phyloP scores from a whole-genome alignment of 768 basidiomycete species.

The Tricholoma terreum region DNA sequence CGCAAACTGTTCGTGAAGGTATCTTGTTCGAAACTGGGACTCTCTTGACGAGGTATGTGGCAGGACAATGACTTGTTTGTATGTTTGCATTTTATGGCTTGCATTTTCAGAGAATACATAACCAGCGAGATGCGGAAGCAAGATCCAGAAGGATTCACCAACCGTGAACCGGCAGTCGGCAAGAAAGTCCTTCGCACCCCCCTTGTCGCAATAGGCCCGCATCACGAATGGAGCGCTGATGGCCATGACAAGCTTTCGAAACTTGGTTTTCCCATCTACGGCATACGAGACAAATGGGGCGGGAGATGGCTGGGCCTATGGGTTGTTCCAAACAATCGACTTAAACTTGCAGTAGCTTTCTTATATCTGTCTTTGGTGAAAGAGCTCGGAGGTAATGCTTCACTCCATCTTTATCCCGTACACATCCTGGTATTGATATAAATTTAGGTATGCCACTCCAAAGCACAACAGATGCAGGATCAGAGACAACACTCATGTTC shows the following conservation, averaged over 20 bases:
- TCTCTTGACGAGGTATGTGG: conserved; percentile 23
- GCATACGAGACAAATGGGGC: conserved; percentile 22
- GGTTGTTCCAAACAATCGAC: conserved; percentile 31
- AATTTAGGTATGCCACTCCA: conserved; percentile 30
- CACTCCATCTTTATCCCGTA: no score
- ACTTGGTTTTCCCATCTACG: conserved; percentile 32
- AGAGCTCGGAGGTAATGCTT: neutral
- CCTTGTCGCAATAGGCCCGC: conserved; percentile 20
- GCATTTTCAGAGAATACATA: conserved; percentile 5
- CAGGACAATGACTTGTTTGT: no score
- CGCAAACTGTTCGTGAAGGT: conserved; percentile 22
- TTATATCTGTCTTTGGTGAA: conserved; percentile 22
- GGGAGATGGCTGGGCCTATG: conserved; percentile 27
- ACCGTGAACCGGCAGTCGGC: conserved; percentile 17
- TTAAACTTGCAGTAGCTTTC: conserved; percentile 22
- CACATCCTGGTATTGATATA: no score
- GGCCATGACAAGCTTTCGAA: conserved; percentile 32
- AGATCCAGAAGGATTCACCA: conserved; percentile 21
- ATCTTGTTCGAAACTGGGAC: conserved; percentile 26
- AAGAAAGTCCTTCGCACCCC: conserved; percentile 21
- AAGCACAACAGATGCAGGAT: conserved; percentile 30
- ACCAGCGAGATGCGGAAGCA: conserved; percentile 19
- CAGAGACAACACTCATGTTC: conserved; percentile 24
- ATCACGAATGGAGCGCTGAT: conserved; percentile 32
- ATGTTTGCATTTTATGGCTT: no score